A percentile compares a stretch with the other conserved stretches of the same genome.
These are phyloP conservation scores for Fonsecaea pedrosoi DNA, from an alignment of 2,329 filamentous ascomycete genomes.

Conservation along the genomic window DNA sequence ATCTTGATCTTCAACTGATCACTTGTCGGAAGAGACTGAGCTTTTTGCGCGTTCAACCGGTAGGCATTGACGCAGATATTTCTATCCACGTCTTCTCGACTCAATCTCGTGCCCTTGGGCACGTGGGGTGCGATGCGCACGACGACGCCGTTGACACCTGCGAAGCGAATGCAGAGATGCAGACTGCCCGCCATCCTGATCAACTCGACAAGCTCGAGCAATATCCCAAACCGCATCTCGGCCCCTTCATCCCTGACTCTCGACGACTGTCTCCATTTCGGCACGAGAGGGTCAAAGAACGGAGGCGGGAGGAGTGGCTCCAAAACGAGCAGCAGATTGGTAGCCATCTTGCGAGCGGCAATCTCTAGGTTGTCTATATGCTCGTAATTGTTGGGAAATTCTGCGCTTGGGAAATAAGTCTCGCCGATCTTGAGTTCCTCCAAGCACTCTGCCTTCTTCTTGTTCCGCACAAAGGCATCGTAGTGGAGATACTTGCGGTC, in stretches of 20 bases:
- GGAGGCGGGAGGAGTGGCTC: constrained; percentile 27
- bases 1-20: constrained; percentile 31
- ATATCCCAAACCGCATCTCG: constrained; percentile 7
- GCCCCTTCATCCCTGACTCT: neutral
- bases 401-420: neutral
- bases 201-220: constrained; percentile 24
- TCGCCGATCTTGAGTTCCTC: constrained; percentile 14
- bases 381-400: constrained; percentile 1
- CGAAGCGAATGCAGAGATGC: constrained; percentile 31
- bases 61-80: constrained; percentile 31
- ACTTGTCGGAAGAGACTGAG: neutral
- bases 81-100: neutral
- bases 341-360: constrained; percentile 17
- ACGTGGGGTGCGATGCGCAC: constrained; percentile 31
- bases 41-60: neutral
- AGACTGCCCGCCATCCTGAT: constrained; percentile 25
- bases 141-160: constrained; percentile 29
- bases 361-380: constrained; percentile 11
- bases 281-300: constrained; percentile 15
- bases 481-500: constrained; percentile 35
- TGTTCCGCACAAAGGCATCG: constrained; percentile 35
- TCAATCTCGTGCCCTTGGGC: constrained; percentile 27
- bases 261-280: neutral
- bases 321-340: constrained; percentile 21
- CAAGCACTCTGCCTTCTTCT: constrained; percentile 26